Evolutionary conservation across 164 flowering plant species (phyloP).

Genomic region (Sedum album): DNA sequence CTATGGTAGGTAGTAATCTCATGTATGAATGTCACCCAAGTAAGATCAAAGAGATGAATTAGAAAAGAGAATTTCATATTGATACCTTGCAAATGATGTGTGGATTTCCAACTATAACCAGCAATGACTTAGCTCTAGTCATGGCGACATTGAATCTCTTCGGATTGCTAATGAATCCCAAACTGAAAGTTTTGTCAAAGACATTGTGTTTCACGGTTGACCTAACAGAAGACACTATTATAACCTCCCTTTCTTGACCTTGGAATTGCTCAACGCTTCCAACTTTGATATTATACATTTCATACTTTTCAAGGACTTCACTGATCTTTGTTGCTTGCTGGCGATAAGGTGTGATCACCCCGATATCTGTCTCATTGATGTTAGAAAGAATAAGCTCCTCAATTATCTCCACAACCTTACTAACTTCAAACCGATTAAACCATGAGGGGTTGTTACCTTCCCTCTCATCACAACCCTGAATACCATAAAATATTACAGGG

Average conservation of each 20-base stretch:
- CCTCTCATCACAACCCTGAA: conserved; percentile 93
- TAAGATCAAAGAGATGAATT: neutral
- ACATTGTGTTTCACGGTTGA: conserved; percentile 82
- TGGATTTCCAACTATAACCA: conserved; percentile 83
- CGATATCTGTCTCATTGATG: too few species aligned
- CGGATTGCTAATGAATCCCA: conserved; percentile 91
- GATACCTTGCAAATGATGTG: conserved; percentile 75
- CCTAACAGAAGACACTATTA: conserved; percentile 84
- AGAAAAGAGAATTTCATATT: conserved; percentile 10
- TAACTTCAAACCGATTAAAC: conserved; percentile 89
- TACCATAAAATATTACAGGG: conserved; percentile 70
- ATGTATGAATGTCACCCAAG: neutral
- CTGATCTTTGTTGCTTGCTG: conserved; percentile 77
- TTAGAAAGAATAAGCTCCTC: too few species aligned
- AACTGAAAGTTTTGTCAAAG: conserved; percentile 51
- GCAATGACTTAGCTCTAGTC: conserved; percentile 81
- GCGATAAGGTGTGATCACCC: conserved; percentile 84
- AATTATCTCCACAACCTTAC: conserved; percentile 67
- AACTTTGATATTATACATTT: conserved; percentile 51
- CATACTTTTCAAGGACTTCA: conserved; percentile 47
- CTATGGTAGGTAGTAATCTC: neutral
- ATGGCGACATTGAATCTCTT: conserved; percentile 91
- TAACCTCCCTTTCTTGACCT: conserved; percentile 79
- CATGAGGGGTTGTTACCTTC: conserved; percentile 94
- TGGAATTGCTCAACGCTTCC: conserved; percentile 98